Evolutionary conservation across 306 rosid species (phyloP), one percentile per base, ranked within the genome.

Genomic region (Sindora glabra): DNA sequence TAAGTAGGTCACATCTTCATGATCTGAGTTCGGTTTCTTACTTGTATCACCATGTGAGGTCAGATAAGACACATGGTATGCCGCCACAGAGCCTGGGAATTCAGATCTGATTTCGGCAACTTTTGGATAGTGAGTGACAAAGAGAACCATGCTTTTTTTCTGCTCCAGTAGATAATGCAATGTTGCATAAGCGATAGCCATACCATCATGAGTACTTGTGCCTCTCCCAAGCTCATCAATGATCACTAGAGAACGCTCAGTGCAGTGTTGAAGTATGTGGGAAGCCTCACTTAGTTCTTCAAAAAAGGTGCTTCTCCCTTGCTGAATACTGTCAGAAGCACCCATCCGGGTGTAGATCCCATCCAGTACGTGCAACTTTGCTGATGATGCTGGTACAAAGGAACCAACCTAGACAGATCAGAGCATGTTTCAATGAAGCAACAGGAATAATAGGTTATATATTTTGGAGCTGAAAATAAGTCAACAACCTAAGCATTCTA

Each of bases 181-280:
- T 11, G 98, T 80, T 2, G 98, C 92, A 48, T 91, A 82, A 22
- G 98, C 95, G 51, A 91, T 88, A 37, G 98, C 95, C 70, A 81
- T 86, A 2, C 96, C 98, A 39, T 91, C 98, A 34, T 91, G 98
- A 9, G 98, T 91, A 62, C 96, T 88, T 8, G 96, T 91, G 62
- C 98, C 98, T 83, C 98, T 80, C 60, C 98, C 98, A 59, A 92
- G 98, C 83, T 92, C 98, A 52, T 92, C 98, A 1, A 88, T 73
- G 73, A 92, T 81, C 33, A 88, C 95, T 62, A 92, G 79, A 12
- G 98, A 92, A 40, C 68, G 73, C 53, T 64, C 56, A 7, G 96
- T 74, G 72, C 92, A 88, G n/a, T 63, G 76, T 14, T 71, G 90
- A 16, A 92, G 89, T 53, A 86, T 88, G 62, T 79, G 74, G 17